Base-by-base conservation (phyloP, 1,139 yeast species). In the Protomyces macrosporus region DNA sequence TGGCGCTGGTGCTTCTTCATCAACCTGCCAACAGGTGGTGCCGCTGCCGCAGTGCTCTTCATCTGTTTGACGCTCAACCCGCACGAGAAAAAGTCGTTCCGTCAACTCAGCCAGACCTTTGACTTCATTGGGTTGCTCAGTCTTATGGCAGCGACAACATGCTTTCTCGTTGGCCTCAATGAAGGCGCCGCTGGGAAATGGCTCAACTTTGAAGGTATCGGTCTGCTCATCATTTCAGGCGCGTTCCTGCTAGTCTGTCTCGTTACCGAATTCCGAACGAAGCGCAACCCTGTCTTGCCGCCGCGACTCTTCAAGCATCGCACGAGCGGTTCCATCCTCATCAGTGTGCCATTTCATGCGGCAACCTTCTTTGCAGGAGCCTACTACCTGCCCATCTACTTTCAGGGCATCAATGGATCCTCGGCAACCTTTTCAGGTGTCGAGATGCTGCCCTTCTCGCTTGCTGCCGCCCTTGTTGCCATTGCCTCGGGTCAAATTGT, bases 1-100 rank as follows among this genome's bases (percentile, higher is more conserved):
- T 87, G 93, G 91, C 79, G 93, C 72, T 87, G 91, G 90, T 84
- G 89, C 69, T 87, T 87, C 72, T 87, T 84, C 73, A 79, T 87
- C 69, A 87, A 86, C 71, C 74, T 87, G 65, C 90, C 91, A 4
- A 75, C 86, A 57, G 88, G 88, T 16, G 90, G 87, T 0, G 85
- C 87, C 0, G 73, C 81, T 16, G 71, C 74, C 0, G 71, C 81
- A 30, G 76, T 87, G 58, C 65, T 77, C 6, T 70, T 78, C 54
- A 77, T 81, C n/a, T 85, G 84, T 74, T 40, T 64, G 39, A 77
- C 81, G 53, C 88, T 90, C 10, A 34, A 59, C 14, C 86, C 86
- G 12, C 75, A 69, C 53, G 78, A 83, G 1, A 72, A 72, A 45
- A 82, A 82, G 3, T 72, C 75, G 53, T 67, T 80, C 54, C 70